phyloP scores from a whole-genome alignment of 352 stramenopile genomes.

The Globisporangium mamillatum region DNA sequence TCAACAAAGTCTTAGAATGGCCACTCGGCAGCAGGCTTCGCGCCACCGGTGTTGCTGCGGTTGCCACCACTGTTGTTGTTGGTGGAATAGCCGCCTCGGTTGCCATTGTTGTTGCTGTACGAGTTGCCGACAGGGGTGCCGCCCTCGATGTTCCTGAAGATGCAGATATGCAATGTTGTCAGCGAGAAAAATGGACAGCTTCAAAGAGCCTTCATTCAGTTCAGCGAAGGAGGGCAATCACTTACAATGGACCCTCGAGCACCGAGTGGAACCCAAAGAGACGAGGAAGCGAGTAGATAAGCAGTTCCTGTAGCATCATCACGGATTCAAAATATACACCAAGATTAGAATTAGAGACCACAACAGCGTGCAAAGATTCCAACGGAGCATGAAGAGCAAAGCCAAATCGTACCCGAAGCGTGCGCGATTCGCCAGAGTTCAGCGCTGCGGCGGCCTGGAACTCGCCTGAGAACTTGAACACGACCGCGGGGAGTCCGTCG shows the following conservation, averaged over 20 bases:
- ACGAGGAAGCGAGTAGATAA: conserved; percentile 74
- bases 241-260: conserved; percentile 70
- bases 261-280: conserved; percentile 76
- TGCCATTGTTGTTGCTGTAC: conserved; percentile 26
- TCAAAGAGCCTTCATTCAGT: too few relatives aligned
- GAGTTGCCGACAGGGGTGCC: conserved; percentile 24
- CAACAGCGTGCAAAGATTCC: not conserved
- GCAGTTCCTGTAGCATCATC: conserved; percentile 45
- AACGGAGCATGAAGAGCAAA: not conserved
- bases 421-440: conserved; percentile 66
- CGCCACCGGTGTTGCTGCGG: conserved; percentile 12
- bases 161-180: not conserved
- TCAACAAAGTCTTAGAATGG: conserved; percentile 48
- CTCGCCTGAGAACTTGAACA: conserved; percentile 61
- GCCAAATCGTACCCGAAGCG: conserved; percentile 29
- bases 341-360: not conserved
- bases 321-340: not conserved
- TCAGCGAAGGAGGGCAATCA: not conserved
- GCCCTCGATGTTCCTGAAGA: conserved; percentile 45
- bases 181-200: not conserved
- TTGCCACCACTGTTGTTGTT: conserved; percentile 27
- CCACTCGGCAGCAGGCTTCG: conserved; percentile 64
- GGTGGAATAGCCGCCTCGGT: conserved; percentile 24
- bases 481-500: conserved; percentile 49
- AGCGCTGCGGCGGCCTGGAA: conserved; percentile 50